Conservation (phyloP, 2,329 filamentous ascomycete genomes). For the Colletotrichum cordylinicola region DNA sequence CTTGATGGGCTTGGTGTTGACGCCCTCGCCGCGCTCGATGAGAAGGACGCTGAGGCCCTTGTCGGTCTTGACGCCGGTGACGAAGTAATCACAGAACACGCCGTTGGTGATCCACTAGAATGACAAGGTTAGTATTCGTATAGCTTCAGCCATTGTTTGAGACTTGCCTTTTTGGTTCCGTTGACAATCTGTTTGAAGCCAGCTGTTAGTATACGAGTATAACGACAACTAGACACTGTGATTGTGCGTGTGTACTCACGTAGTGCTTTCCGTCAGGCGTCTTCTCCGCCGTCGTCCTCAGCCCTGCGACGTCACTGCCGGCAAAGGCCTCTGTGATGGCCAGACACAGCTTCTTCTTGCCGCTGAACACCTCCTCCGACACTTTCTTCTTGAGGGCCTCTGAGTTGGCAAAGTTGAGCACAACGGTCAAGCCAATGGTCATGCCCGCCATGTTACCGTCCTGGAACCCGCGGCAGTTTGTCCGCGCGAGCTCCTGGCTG, state of each 20-base stretch:
- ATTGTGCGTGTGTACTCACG: slow-evolving; percentile 45
- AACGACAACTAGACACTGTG: not conserved
- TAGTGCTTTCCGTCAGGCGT: slow-evolving; percentile 78
- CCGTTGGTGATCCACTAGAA: slow-evolving; percentile 64
- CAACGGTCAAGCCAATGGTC: slow-evolving; percentile 80
- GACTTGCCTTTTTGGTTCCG: slow-evolving; percentile 70
- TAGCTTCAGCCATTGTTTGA: not conserved
- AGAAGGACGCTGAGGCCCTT: slow-evolving; percentile 82
- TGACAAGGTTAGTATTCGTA: not conserved
- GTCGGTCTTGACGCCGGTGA: slow-evolving; percentile 78
- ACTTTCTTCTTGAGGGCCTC: slow-evolving; percentile 69
- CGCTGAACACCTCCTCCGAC: slow-evolving; percentile 74
- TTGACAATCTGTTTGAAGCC: slow-evolving; percentile 55
- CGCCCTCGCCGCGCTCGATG: slow-evolving; percentile 74
- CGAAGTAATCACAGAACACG: slow-evolving; percentile 83
- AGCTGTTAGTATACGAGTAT: not conserved
- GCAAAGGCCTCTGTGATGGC: slow-evolving; percentile 91
- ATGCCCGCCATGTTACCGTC: slow-evolving; percentile 89
- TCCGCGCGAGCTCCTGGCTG: slow-evolving; percentile 73
- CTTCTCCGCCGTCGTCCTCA: slow-evolving; percentile 80
- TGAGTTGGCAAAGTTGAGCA: slow-evolving; percentile 79
- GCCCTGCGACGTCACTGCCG: slow-evolving; percentile 79
- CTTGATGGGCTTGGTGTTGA: slow-evolving; percentile 81
- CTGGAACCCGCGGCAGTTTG: slow-evolving; percentile 80
- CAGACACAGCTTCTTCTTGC: slow-evolving; percentile 87